Conservation (phyloP, 1,139 yeast genomes). For the Eremothecium cymbalariae region DNA sequence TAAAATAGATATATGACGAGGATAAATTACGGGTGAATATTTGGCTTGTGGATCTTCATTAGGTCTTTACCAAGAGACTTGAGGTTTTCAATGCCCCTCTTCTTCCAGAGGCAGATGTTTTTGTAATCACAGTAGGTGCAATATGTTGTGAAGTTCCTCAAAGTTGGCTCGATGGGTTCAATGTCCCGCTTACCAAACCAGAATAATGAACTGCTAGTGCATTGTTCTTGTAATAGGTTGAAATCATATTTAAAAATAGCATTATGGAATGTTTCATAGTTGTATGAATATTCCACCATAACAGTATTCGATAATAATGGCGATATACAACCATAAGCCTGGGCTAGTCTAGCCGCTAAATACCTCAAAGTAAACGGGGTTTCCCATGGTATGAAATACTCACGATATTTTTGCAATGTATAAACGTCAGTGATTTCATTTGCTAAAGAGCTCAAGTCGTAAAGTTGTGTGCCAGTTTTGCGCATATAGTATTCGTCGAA, state of each 20-base stretch:
- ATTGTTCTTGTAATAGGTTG: conserved; percentile 26
- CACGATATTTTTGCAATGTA: conserved; percentile 12
- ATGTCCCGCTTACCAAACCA: conserved; percentile 53
- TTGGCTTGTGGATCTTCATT: conserved; percentile 6
- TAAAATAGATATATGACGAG: too few relatives aligned
- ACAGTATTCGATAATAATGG: conserved; percentile 35
- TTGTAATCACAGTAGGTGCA: conserved; percentile 51
- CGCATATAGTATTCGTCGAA: conserved; percentile 31
- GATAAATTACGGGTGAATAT: too few relatives aligned
- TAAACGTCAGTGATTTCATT: conserved; percentile 13
- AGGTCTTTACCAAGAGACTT: conserved; percentile 19
- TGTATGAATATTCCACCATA: conserved; percentile 47
- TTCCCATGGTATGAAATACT: conserved; percentile 39
- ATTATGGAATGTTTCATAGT: conserved; percentile 36
- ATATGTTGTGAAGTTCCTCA: conserved; percentile 29
- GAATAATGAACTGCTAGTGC: conserved; percentile 36
- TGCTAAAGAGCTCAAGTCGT: conserved; percentile 15
- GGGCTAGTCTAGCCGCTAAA: conserved; percentile 48
- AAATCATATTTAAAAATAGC: conserved; percentile 35
- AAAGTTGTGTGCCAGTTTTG: conserved; percentile 3
- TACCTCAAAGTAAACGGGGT: conserved; percentile 48
- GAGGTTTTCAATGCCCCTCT: conserved; percentile 15
- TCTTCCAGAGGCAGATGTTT: conserved; percentile 31
- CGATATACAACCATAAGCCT: conserved; percentile 37
- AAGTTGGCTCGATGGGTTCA: conserved; percentile 32